Conservation (phyloP, 176 grass and related monocot genomes). For the Carex parvula region DNA sequence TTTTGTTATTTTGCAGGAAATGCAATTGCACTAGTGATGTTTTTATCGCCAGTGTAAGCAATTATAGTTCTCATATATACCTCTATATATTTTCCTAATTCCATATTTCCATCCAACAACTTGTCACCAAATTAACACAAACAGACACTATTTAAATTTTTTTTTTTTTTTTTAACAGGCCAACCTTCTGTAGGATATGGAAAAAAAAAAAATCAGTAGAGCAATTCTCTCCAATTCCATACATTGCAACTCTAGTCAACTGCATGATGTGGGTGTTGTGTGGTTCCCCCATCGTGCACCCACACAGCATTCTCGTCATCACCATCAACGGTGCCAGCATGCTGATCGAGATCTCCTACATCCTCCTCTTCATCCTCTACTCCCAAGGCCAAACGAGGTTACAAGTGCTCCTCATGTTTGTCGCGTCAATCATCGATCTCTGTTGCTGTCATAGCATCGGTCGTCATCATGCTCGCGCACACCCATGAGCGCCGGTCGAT, state of each 20-base stretch:
- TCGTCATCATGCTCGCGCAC: slow-evolving; percentile 59
- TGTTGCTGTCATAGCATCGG: slow-evolving; percentile 41
- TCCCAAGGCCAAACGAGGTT: slow-evolving; percentile 40
- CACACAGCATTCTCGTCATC: slow-evolving; percentile 90
- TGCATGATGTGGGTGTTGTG: slow-evolving; percentile 99
- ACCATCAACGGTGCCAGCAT: slow-evolving; percentile 92
- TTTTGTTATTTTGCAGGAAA: slow-evolving; percentile 60
- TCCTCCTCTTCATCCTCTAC: slow-evolving; percentile 73
- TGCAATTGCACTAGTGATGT: slow-evolving; percentile 75
- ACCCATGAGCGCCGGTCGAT: slow-evolving; percentile 60
- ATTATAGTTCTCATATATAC: not conserved
- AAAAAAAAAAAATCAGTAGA: slow-evolving; percentile 70
- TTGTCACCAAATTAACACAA: slow-evolving; percentile 12
- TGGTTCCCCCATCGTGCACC: slow-evolving; percentile 76
- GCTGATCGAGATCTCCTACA: slow-evolving; percentile 72
- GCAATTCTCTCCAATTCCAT: slow-evolving; percentile 86
- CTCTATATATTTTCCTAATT: too few relatives aligned
- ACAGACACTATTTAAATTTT: not conserved
- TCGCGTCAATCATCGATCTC: slow-evolving; percentile 55
- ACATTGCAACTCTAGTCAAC: slow-evolving; percentile 87
- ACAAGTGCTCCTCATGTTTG: slow-evolving; percentile 46
- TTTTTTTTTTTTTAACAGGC: slow-evolving; percentile 35
- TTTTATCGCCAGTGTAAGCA: slow-evolving; percentile 91
- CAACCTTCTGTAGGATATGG: slow-evolving; percentile 81
- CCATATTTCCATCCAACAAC: not conserved